Evolutionary conservation across 2,329 filamentous ascomycete species (phyloP).

Genomic region (Pezicula neosporulosa): DNA sequence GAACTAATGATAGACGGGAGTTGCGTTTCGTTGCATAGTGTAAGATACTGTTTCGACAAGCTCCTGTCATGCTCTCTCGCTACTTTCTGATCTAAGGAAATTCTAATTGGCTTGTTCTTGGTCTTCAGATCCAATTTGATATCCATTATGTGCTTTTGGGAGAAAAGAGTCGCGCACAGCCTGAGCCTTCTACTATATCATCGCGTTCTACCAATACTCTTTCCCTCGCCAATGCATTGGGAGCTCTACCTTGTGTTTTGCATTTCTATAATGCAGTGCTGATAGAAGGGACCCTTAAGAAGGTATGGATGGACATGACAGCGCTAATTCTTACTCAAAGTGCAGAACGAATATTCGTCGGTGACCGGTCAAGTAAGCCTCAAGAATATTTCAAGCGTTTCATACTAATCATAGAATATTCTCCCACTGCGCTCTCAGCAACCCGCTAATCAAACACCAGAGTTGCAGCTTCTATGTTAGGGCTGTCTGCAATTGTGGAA

Average conservation of each 20-base stretch:
- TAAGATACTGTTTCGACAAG: too few relatives aligned
- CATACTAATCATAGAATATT: not conserved
- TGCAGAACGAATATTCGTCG: not conserved
- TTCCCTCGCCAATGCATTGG: not conserved
- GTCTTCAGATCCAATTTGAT: slow-evolving; percentile 2
- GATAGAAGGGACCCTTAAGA: not conserved
- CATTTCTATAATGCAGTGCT: slow-evolving; percentile 6
- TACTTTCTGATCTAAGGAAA: not conserved
- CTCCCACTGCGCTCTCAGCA: too few relatives aligned
- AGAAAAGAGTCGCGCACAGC: not conserved
- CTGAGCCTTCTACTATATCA: not conserved
- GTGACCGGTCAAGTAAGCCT: not conserved
- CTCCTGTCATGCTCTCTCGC: too few relatives aligned
- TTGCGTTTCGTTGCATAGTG: too few relatives aligned
- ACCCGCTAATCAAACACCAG: too few relatives aligned
- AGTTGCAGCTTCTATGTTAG: too few relatives aligned
- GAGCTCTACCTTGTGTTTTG: not conserved
- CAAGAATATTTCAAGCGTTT: slow-evolving; percentile 2
- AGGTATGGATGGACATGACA: not conserved
- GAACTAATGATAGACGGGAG: too few relatives aligned
- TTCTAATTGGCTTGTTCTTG: slow-evolving; percentile 6
- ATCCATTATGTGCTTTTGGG: not conserved
- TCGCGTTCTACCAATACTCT: not conserved
- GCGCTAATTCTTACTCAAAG: not conserved
- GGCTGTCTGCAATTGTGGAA: too few relatives aligned